These are phyloP conservation scores for Tuctoria greenei DNA, from an alignment of 176 grass and related monocot species.

Conservation along the genomic window DNA sequence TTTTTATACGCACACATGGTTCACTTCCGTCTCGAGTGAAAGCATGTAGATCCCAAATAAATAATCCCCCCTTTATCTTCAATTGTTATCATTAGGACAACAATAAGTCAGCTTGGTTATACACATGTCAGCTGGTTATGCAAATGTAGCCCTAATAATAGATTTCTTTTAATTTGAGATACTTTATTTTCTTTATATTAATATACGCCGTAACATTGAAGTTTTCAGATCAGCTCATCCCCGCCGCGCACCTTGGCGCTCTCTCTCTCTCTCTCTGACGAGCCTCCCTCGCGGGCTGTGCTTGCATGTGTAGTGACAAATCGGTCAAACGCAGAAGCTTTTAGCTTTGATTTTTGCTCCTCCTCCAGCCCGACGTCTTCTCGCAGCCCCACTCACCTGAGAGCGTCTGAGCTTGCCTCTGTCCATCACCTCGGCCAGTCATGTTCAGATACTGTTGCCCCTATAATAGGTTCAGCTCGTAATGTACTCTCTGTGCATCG, in stretches of 20 bases:
- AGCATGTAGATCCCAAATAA: background rate
- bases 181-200: no score
- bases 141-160: no score
- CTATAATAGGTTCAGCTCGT: background rate
- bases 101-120: no score
- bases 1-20: background rate
- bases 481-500: background rate
- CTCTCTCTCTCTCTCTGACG: no score
- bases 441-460: conserved; percentile 22
- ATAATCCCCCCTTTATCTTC: background rate
- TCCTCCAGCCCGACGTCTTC: conserved; percentile 1
- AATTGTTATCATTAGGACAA: background rate
- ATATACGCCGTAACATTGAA: no score
- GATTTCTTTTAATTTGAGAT: no score
- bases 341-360: no score
- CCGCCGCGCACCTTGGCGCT: no score
- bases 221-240: no score
- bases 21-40: no score
- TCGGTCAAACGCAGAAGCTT: conserved; percentile 2
- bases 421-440: conserved; percentile 29
- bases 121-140: no score
- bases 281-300: background rate
- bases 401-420: conserved; percentile 2
- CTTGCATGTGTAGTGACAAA: background rate
- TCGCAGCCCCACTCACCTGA: background rate